Base-by-base conservation (phyloP, 768 basidiomycete genomes). In the Lyophyllum decastes region DNA sequence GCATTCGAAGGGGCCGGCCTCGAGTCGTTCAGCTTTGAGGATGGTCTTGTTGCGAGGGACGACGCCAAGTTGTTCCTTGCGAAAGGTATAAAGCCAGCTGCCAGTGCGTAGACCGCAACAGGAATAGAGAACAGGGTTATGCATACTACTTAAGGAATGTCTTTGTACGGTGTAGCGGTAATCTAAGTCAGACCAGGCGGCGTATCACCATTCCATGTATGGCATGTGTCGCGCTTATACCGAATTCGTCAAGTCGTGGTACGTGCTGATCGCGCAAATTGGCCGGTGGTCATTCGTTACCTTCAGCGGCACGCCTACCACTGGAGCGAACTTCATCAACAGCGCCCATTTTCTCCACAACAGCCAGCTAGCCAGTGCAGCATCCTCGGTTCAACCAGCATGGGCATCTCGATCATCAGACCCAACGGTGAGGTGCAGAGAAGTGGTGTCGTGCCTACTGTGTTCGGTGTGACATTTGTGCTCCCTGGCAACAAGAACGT, bases 1-100 rank as follows among this genome's bases (percentile, higher is more conserved):
- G 70, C 77, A 2, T 90, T 89, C 57, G 81, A 79, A 38, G 71
- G 64, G 0, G 87, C 84, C 2, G 85, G 84, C 3, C 67, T 92
- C 57, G 66, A 64, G 22, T 73, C 76, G 16, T 73, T 84, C 52
- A 67, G 68, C 30, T 82, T 82, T 52, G 63, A 75, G 27, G 63
- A 68, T 4, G 68, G 73, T 9, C 62, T 71, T 5, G 57, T 61
- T 21, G 77, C 67, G 8, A 74, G 54, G 57, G 63, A 70, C 33
- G 64, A 72, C 17, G 69, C 78, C 1, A 67, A 75, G 26, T 60
- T 86, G n/a, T 89, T 90, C 70, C 66, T 89, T 22, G 86, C 85
- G 0, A 78, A 77, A 60, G 86, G 83, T 14, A 68, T 70, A 35
- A 84, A 78, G 58, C 64, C 45, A n/a, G 14, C n/a, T n/a, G n/a